Base-by-base conservation (phyloP, 164 flowering plant genomes). In the Echeveria elegans region DNA sequence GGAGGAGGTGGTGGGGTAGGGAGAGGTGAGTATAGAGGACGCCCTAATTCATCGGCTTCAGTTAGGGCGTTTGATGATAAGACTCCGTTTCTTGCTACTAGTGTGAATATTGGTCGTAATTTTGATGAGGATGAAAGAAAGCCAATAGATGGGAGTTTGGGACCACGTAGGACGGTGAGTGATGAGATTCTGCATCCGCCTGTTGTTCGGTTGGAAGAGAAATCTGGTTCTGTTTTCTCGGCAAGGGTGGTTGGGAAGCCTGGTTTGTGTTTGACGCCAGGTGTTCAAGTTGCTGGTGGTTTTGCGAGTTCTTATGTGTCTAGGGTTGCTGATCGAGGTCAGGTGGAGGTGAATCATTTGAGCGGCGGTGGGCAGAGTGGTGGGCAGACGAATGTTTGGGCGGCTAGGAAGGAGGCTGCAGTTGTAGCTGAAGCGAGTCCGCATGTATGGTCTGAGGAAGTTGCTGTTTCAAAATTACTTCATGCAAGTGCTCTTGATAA, bases 101-200 rank as follows among this genome's bases (percentile, higher is more conserved):
- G 75, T 38, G 63, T 70, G 1, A 79, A 74, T 47, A 83, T 95
- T 50, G 99, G 97, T 28, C 82, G 88, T 10, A 82, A 89, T 73
- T 95, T 95, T 62, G 97, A 92, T 69, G 99, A 95, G 74, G 99
- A 95, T 75, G 99, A 95, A 66, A 79, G 97, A 12, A 94, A 87
- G 79, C 99, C 97, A 0, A 78, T 94, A 23, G 96, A 88, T 75
- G 95, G 91, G 5, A 72, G 30, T 4, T 78, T 88, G 2, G 75
- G 70, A 2, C 85, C 88, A 0, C 79, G 90, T 23, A 72, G 89
- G 68, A 79, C 88, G 0, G 79, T 83, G 11, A 79, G 88, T 65
- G 98, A 87, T 72, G 94, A 92, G 6, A 71, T 72, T 34, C 30
- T 80, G 70, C 71, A 68, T 5, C 72, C 69, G 4, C 70, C 73